A percentile compares a stretch with the other conserved stretches of the same genome.
Conservation (phyloP, 2,329 filamentous ascomycete species). For the Cyphellophora attinorum region DNA sequence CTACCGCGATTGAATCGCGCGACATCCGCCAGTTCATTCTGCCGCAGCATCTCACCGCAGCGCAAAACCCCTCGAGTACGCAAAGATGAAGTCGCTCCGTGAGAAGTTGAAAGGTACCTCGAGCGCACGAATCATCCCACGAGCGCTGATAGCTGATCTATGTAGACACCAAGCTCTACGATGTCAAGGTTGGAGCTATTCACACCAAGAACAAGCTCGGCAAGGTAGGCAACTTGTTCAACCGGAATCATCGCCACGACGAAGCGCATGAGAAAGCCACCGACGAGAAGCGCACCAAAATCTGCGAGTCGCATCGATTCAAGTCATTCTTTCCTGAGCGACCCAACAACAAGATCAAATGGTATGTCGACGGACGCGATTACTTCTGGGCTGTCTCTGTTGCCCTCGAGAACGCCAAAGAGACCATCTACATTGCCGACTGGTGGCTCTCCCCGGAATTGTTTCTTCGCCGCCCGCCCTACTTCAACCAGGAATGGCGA, state of each 20-base stretch:
- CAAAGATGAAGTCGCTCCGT: not conserved
- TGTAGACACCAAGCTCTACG: constrained; percentile 28
- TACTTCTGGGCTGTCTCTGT: constrained; percentile 93
- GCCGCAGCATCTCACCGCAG: not conserved
- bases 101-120: not conserved
- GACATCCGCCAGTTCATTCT: not conserved
- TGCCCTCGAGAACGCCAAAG: constrained; percentile 79
- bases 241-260: constrained; percentile 83
- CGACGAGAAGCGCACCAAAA: constrained; percentile 66
- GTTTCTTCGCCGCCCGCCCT: constrained; percentile 76
- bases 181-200: constrained; percentile 41
- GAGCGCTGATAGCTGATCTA: not conserved
- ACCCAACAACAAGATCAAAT: constrained; percentile 80
- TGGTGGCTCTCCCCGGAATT: constrained; percentile 77
- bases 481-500: constrained; percentile 73
- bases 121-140: not conserved
- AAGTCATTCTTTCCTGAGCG: constrained; percentile 83
- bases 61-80: not conserved
- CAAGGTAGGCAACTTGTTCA: constrained; percentile 62
- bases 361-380: constrained; percentile 92
- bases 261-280: constrained; percentile 81
- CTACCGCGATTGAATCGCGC: not conserved
- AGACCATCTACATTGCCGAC: constrained; percentile 90
- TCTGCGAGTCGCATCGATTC: constrained; percentile 69
- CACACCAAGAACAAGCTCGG: constrained; percentile 55